Conservation (phyloP, 2,329 filamentous ascomycete species). For the Penicillium thymicola region DNA sequence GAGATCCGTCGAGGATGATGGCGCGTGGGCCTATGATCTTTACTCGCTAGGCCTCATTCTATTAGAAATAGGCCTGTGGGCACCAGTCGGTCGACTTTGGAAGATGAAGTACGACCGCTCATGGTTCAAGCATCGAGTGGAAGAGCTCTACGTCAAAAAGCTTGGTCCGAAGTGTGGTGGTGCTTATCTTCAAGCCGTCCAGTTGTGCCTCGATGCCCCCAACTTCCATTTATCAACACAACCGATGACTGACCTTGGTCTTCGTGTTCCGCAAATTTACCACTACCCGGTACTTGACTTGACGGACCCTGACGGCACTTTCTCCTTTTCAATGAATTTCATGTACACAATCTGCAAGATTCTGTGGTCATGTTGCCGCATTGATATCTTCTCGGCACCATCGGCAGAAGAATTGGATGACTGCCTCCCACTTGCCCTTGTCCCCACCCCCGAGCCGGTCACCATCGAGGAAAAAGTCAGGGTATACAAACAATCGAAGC, state of each 20-base stretch:
- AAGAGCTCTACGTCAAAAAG: conserved; percentile 61
- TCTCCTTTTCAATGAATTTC: conserved; percentile 46
- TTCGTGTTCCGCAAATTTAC: conserved; percentile 42
- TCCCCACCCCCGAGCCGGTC: conserved; percentile 32
- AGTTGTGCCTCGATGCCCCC: conserved; percentile 58
- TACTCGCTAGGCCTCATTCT: conserved; percentile 62
- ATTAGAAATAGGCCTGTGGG: conserved; percentile 63
- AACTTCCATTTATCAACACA: conserved; percentile 47
- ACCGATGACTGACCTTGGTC: conserved; percentile 40
- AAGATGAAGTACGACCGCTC: conserved; percentile 61
- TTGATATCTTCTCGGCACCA: conserved; percentile 43
- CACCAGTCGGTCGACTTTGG: conserved; percentile 60
- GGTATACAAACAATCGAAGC: conserved; percentile 13
- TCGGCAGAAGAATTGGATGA: conserved; percentile 42
- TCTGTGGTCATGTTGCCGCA: conserved; percentile 40
- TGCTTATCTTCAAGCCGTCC: conserved; percentile 60
- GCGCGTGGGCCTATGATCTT: conserved; percentile 51
- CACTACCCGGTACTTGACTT: conserved; percentile 44
- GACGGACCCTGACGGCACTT: conserved; percentile 39
- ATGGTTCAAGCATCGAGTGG: conserved; percentile 62
- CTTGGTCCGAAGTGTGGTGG: conserved; percentile 62
- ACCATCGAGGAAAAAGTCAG: conserved; percentile 20
- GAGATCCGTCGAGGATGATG: conserved; percentile 38
- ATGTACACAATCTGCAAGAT: conserved; percentile 44
- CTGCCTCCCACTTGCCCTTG: conserved; percentile 41